Percentiles rank a stretch among this genome's conserved stretches.
phyloP scores from a whole-genome alignment of 345 rosid genomes.

The Erodium maritimum region DNA sequence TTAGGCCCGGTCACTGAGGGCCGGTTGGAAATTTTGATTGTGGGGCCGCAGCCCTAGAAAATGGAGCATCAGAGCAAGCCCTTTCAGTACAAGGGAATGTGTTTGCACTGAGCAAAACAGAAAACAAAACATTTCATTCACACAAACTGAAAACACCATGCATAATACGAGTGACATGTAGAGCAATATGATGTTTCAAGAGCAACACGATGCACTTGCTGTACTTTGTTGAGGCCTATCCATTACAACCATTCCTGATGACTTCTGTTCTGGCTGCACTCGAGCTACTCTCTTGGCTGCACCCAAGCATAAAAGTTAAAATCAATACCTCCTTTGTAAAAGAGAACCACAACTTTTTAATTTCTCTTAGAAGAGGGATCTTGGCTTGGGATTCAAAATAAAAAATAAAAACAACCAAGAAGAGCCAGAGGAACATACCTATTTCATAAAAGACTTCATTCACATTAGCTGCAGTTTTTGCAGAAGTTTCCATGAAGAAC shows the following conservation, averaged over 20 bases:
- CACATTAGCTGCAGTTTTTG: conserved; percentile 82
- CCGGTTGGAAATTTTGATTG: too few relatives aligned
- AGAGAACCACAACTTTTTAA: neutral
- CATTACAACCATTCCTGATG: conserved; percentile 81
- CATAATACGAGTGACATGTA: too few relatives aligned
- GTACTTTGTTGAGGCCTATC: conserved; percentile 65
- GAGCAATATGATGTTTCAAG: conserved; percentile 15
- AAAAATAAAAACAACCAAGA: neutral
- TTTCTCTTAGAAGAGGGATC: neutral
- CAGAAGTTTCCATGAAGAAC: conserved; percentile 97
- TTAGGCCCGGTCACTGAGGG: too few relatives aligned
- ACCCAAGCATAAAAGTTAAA: conserved; percentile 4
- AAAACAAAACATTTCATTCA: too few relatives aligned
- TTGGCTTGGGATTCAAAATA: neutral
- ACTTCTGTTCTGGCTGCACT: conserved; percentile 75
- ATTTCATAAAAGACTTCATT: conserved; percentile 87
- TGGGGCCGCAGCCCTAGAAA: too few relatives aligned
- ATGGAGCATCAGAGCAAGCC: neutral
- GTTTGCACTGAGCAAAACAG: neutral
- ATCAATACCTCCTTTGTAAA: neutral
- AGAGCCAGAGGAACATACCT: conserved; percentile 33
- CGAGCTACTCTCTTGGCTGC: conserved; percentile 79
- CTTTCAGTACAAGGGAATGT: neutral
- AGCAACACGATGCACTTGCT: conserved; percentile 67
- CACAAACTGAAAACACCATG: too few relatives aligned